Evolutionary conservation across 768 basidiomycete species (phyloP).

Genomic region (Kwoniella dejecticola): DNA sequence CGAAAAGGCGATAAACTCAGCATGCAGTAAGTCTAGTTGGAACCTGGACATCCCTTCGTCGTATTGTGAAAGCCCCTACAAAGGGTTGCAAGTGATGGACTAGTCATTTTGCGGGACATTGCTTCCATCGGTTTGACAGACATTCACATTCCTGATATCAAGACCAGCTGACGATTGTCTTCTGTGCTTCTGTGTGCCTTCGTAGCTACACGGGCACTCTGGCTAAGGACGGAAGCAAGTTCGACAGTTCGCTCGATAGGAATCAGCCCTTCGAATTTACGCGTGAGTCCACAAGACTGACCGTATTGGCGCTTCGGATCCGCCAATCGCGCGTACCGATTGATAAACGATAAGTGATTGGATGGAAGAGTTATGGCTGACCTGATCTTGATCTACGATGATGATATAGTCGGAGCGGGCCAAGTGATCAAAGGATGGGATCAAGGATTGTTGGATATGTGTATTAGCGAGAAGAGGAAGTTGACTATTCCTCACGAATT

Average conservation of each 20-base stretch:
- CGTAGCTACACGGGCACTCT: slow-evolving; percentile 74
- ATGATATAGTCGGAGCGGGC: slow-evolving; percentile 53
- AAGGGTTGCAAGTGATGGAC: no score
- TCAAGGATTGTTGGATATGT: slow-evolving; percentile 65
- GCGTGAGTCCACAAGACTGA: slow-evolving; percentile 54
- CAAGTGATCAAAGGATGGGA: slow-evolving; percentile 58
- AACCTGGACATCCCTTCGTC: no score
- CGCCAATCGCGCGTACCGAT: no score
- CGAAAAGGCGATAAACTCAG: slow-evolving; percentile 52
- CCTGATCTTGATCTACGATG: slow-evolving; percentile 5
- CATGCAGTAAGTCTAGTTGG: slow-evolving; percentile 57
- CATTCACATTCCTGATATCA: no score
- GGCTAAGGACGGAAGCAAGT: slow-evolving; percentile 73
- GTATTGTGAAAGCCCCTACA: no score
- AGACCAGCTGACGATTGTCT: no score
- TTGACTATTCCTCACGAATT: slow-evolving; percentile 78
- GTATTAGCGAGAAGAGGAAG: slow-evolving; percentile 80
- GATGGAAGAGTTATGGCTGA: neutral
- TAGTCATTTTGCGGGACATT: no score
- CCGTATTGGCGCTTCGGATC: no score
- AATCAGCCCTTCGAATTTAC: slow-evolving; percentile 73
- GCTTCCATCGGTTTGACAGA: no score
- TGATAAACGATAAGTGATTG: neutral
- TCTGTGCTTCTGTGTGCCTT: no score
- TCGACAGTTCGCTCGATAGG: slow-evolving; percentile 86